Percentiles rank a stretch among this genome's conserved stretches.
These are phyloP conservation scores for Halophytophthora batemanensis DNA, from an alignment of 352 stramenopile species.

Conservation along the genomic window DNA sequence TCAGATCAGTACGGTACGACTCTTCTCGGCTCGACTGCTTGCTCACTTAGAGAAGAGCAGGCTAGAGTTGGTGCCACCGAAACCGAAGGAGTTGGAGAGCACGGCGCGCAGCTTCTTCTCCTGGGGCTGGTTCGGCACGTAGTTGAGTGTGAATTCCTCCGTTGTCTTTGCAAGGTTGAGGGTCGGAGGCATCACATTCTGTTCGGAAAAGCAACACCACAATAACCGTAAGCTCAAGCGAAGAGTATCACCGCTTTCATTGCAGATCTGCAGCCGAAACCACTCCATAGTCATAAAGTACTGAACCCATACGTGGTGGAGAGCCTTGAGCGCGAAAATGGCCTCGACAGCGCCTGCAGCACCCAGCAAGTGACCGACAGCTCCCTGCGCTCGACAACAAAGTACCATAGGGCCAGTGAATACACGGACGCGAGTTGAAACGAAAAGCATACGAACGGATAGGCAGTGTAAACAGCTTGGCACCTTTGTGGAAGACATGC, in stretches of 20 bases:
- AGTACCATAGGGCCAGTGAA: background rate
- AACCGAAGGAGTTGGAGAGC: slow-evolving; percentile 97
- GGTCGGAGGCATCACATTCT: slow-evolving; percentile 92
- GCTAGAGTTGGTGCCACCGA: slow-evolving; percentile 95
- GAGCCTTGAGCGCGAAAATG: slow-evolving; percentile 91
- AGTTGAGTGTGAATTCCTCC: slow-evolving; percentile 83
- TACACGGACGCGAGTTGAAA: background rate
- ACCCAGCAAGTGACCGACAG: slow-evolving; percentile 94
- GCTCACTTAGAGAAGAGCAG: slow-evolving; percentile 73
- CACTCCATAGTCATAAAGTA: background rate
- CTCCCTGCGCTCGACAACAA: slow-evolving; percentile 39
- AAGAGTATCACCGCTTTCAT: background rate
- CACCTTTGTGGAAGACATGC: slow-evolving; percentile 84
- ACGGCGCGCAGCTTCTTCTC: slow-evolving; percentile 77
- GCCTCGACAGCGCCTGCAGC: slow-evolving; percentile 96
- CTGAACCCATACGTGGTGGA: slow-evolving; percentile 71
- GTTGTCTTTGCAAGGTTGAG: slow-evolving; percentile 88
- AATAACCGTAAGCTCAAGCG: background rate
- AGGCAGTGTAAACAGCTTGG: background rate
- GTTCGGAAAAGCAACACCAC: background rate
- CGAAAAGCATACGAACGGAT: background rate
- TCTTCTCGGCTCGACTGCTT: background rate
- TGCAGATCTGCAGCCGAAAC: background rate
- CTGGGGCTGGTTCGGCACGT: slow-evolving; percentile 66
- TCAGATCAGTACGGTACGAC: no score